Base-by-base conservation (phyloP, 164 flowering plant species). In the Annona squamosa region DNA sequence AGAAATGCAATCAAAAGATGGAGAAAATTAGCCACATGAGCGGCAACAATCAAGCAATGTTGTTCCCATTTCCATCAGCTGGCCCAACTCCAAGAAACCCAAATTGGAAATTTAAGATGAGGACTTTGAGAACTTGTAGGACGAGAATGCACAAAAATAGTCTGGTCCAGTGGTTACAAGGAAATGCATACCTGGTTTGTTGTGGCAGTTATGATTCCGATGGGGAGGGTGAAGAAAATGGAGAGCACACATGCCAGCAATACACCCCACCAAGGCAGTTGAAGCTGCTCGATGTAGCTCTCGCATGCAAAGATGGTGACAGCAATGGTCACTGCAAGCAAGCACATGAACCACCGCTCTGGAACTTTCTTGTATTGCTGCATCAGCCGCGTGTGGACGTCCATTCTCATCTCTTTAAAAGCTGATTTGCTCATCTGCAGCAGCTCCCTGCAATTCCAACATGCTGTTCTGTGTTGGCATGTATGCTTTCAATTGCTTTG, bases 201-300 rank as follows among this genome's bases (percentile, higher is more conserved):
- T 10, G 98, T 93, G 75, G 98, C 98, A 5, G 92, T 88, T 1
- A 93, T 93, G 73, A 91, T 83, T 77, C 90, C 85, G 65, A 93
- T 75, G 2, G 98, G 98, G 42, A 93, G 94, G 4, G 96, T 91
- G 74, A 93, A 91, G 5, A 74, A 43, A 10, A 85, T 76, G 7
- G 94, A 94, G 43, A 93, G 69, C 16, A 43, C 81, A 1, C 88
- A 82, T 2, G 97, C 85, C 65, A 89, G 79, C 43, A 93, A 13
- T 45, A 93, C 90, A 3, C 86, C 98, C 97, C 98, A 93, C 93
- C 93, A 90, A 61, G 98, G 98, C 83, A 91, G 73, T 74, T 93
- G 98, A 67, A 91, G 76, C 70, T 93, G 77, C 56, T 87, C 82
- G 41, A 86, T 86, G 67, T 65, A 65, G 67, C 7, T 37, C 67